Evolutionary conservation across 257 asterid genomes (phyloP).

Genomic region (Jasminum sambac): DNA sequence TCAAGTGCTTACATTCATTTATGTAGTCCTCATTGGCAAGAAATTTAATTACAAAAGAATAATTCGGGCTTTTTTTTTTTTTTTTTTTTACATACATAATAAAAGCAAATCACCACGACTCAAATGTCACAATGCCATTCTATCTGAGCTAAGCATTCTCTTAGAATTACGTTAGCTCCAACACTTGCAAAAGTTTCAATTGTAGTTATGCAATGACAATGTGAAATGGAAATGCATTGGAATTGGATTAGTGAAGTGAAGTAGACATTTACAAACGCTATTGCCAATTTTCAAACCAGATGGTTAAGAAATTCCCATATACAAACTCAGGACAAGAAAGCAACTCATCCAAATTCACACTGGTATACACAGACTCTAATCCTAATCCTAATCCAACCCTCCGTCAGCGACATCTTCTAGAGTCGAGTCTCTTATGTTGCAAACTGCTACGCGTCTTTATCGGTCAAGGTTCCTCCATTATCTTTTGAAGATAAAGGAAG

Average conservation of each 20-base stretch:
- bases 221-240: not conserved
- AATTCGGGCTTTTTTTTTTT: too few species aligned
- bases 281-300: not conserved
- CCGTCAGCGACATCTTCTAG: not conserved
- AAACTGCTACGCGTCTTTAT: not conserved
- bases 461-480: slow-evolving; percentile 24
- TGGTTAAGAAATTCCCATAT: not conserved
- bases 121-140: too few species aligned
- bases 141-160: too few species aligned
- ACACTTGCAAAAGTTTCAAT: too few species aligned
- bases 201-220: not conserved
- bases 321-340: not conserved
- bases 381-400: not conserved
- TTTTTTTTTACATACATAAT: too few species aligned
- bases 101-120: too few species aligned
- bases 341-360: not conserved
- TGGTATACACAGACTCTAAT: not conserved
- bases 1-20: too few species aligned
- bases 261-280: not conserved
- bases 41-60: too few species aligned
- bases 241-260: not conserved
- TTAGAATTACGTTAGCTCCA: too few species aligned
- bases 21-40: too few species aligned
- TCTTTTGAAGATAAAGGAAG: slow-evolving; percentile 34
- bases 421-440: not conserved